Percentiles rank a stretch among this genome's conserved stretches.
These are phyloP conservation scores for Astrothelium macrocarpum DNA, from an alignment of 495 filamentous ascomycete genomes.

Conservation along the genomic window DNA sequence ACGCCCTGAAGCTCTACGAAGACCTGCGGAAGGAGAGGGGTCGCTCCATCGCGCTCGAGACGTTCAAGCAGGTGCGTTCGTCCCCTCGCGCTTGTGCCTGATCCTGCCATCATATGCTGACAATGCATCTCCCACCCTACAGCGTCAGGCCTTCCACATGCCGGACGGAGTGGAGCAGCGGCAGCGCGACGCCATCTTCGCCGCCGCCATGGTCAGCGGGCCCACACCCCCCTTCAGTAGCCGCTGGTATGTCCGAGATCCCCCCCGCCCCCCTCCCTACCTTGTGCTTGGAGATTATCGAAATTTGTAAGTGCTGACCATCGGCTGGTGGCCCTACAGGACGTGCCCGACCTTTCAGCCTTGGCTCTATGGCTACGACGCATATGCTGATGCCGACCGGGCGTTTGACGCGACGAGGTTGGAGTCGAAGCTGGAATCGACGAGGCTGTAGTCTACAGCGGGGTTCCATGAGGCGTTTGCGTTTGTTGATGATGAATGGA, in stretches of 20 bases:
- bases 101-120: not conserved
- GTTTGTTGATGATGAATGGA: not conserved
- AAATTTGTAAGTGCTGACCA: not conserved
- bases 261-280: not conserved
- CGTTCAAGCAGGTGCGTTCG: constrained; percentile 13
- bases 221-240: not conserved
- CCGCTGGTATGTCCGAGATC: not conserved
- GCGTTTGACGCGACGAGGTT: constrained; percentile 2
- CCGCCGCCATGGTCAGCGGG: not conserved
- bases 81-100: not conserved
- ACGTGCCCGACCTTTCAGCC: constrained; percentile 8
- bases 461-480: not conserved
- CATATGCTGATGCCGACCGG: not conserved
- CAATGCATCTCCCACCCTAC: not conserved
- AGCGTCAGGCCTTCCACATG: constrained; percentile 15
- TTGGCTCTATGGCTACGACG: constrained; percentile 11
- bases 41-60: constrained; percentile 15
- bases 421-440: not conserved
- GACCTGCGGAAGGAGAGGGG: constrained; percentile 16
- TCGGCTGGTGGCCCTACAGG: constrained; percentile 4
- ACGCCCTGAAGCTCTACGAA: constrained; percentile 13
- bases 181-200: constrained; percentile 17
- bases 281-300: not conserved
- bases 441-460: not conserved
- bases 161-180: constrained; percentile 18